A percentile compares a stretch with the other conserved stretches of the same genome.
Evolutionary conservation across 2,329 filamentous ascomycete genomes (phyloP).

Genomic region (Aureobasidium sp.): DNA sequence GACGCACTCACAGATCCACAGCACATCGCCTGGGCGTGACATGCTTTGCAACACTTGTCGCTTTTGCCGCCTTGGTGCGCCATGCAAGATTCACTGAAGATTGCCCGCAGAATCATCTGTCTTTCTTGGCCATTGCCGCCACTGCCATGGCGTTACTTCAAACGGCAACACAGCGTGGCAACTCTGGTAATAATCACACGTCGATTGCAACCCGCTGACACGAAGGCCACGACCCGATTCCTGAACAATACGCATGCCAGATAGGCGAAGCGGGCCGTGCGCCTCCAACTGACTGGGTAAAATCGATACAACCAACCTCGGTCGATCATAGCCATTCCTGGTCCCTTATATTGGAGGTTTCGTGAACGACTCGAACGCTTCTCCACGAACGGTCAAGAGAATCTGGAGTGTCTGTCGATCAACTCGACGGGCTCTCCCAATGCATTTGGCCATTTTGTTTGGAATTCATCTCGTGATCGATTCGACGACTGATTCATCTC

Average conservation of each 20-base stretch:
- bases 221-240: background rate
- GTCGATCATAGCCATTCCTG: background rate
- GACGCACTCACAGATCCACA: background rate
- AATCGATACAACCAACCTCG: background rate
- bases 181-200: background rate
- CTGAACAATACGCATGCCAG: background rate
- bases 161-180: slow-evolving; percentile 8
- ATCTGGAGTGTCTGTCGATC: background rate
- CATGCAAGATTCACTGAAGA: background rate
- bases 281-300: background rate
- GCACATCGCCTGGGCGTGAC: background rate
- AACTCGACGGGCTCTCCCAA: background rate
- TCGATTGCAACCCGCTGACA: background rate
- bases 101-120: background rate
- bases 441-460: background rate
- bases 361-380: background rate
- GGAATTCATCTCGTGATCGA: background rate
- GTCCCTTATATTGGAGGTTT: background rate
- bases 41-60: slow-evolving; percentile 11
- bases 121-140: slow-evolving; percentile 3
- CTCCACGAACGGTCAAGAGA: background rate
- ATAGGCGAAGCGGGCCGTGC: background rate
- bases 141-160: background rate
- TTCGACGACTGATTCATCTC: background rate
- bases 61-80: background rate